Percentiles rank a stretch among this genome's conserved stretches.
These are phyloP conservation scores for Penicillium steckii DNA, from an alignment of 495 filamentous ascomycete species.

Conservation along the genomic window DNA sequence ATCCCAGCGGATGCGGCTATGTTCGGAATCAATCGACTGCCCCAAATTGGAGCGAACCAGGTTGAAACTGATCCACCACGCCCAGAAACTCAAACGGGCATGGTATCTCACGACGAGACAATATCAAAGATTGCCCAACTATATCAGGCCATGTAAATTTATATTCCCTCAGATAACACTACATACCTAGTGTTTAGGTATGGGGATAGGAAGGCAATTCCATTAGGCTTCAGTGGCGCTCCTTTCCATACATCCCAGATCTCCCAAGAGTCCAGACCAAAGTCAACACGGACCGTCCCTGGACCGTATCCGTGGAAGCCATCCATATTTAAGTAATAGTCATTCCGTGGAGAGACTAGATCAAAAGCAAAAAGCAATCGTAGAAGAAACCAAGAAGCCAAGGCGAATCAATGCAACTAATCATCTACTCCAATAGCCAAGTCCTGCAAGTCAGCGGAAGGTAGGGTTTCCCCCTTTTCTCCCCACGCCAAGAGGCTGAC, in stretches of 20 bases:
- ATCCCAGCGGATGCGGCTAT: too few species aligned
- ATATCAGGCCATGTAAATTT: neutral
- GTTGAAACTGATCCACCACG: neutral
- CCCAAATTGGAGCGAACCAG: neutral
- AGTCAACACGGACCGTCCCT: neutral
- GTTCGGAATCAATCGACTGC: neutral
- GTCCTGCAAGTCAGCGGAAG: neutral
- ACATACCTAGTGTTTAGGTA: neutral
- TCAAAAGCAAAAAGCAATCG: neutral
- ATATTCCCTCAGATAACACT: neutral
- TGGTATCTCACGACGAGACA: neutral
- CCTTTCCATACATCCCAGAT: neutral
- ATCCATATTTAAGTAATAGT: too few species aligned
- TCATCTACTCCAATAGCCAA: neutral
- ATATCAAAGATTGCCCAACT: neutral
- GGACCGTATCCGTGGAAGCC: neutral
- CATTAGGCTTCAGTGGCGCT: neutral
- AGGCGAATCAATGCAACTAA: neutral
- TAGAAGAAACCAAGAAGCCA: neutral
- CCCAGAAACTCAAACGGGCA: neutral
- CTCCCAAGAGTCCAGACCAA: neutral
- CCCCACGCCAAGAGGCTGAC: neutral
- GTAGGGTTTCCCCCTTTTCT: neutral
- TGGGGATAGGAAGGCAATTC: neutral
- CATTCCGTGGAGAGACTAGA: too few species aligned